These are phyloP conservation scores for Cytospora piceae DNA, from an alignment of 2,329 filamentous ascomycete species.

Conservation along the genomic window DNA sequence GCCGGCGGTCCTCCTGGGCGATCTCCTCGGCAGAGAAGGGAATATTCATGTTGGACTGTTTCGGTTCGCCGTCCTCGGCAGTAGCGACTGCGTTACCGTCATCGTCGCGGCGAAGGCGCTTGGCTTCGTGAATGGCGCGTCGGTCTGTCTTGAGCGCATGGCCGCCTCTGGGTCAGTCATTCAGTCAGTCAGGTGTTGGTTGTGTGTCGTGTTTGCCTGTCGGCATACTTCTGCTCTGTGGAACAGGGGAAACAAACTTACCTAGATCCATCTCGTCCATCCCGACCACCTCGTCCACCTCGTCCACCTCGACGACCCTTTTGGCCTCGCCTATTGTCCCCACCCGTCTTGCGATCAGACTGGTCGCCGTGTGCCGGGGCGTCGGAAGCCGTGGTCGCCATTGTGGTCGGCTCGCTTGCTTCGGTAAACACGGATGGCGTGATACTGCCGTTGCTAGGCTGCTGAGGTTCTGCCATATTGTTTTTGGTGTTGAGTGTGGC, in stretches of 20 bases:
- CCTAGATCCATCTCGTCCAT: conserved; percentile 24
- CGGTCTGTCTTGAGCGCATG: conserved; percentile 17
- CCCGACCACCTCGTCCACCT: conserved; percentile 16
- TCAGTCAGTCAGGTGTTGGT: conserved; percentile 9
- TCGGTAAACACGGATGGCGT: conserved; percentile 4
- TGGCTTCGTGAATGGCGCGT: conserved; percentile 11
- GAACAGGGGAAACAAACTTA: conserved; percentile 1
- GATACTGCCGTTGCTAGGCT: conserved; percentile 10
- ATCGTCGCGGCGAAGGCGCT: conserved; percentile 21
- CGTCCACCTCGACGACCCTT: conserved; percentile 17
- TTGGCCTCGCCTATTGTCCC: conserved; percentile 20
- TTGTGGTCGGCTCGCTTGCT: background rate
- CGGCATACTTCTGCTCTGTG: too few species aligned
- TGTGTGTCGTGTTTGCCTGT: background rate
- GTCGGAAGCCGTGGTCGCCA: background rate
- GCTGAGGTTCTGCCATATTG: conserved; percentile 26
- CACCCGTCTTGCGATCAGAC: conserved; percentile 16
- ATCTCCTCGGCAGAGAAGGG: conserved; percentile 77
- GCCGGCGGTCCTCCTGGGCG: conserved; percentile 79
- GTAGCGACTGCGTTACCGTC: conserved; percentile 1
- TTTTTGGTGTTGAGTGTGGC: conserved; percentile 8
- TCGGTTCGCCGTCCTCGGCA: conserved; percentile 36
- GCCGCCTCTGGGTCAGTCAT: conserved; percentile 22
- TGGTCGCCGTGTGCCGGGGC: conserved; percentile 18
- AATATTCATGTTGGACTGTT: conserved; percentile 59